Percentiles rank a stretch among this genome's conserved stretches.
phyloP scores from a whole-genome alignment of 371 early-diverging fungal genomes.

The Dinochytrium kinnereticum region DNA sequence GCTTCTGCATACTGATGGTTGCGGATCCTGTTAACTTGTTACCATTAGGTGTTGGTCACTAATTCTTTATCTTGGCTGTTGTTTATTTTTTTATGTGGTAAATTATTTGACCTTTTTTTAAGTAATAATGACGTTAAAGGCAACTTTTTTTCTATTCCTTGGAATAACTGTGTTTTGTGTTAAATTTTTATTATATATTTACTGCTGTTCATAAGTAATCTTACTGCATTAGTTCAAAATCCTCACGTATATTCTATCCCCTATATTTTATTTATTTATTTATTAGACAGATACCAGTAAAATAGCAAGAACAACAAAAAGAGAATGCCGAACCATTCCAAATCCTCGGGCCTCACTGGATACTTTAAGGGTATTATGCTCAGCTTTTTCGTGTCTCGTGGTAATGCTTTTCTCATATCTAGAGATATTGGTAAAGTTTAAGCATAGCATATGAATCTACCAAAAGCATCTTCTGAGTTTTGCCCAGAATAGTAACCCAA shows the following conservation, averaged over 20 bases:
- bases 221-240: neutral
- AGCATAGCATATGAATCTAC: conserved; percentile 61
- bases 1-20: neutral
- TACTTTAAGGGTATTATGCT: conserved; percentile 54
- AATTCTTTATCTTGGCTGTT: too few relatives aligned
- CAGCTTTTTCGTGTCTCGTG: conserved; percentile 74
- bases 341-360: conserved; percentile 55
- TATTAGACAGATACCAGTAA: neutral
- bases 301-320: neutral
- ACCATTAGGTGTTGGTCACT: too few relatives aligned
- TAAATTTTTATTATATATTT: too few relatives aligned
- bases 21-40: too few relatives aligned
- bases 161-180: too few relatives aligned
- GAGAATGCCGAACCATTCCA: conserved; percentile 49
- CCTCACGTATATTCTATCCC: neutral
- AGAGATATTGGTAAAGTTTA: too few relatives aligned
- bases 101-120: too few relatives aligned
- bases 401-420: conserved; percentile 91
- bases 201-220: neutral
- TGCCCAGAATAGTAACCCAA: conserved; percentile 87
- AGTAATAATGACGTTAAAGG: too few relatives aligned
- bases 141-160: too few relatives aligned
- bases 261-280: neutral
- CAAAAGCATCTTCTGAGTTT: conserved; percentile 80
- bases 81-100: too few relatives aligned